Conservation (phyloP, 192 early-diverging fungal genomes). For the Backusella morwellensis region DNA sequence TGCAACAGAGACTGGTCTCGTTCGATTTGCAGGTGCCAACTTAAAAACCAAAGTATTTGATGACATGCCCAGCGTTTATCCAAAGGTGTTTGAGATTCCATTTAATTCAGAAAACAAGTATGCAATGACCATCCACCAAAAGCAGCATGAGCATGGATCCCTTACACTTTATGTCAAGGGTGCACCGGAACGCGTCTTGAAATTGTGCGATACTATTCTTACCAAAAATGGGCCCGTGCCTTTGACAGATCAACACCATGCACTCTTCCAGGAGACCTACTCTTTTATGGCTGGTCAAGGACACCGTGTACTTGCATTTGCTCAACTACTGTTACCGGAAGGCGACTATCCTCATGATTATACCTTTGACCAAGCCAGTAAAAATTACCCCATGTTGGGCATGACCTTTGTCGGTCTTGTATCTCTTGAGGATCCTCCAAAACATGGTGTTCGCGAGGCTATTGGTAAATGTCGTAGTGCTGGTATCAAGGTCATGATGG, state of each 20-base stretch:
- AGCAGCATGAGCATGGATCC: conserved; percentile 64
- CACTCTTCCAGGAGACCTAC: conserved; percentile 73
- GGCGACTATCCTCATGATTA: conserved; percentile 68
- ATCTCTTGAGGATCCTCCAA: conserved; percentile 95
- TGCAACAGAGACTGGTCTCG: conserved; percentile 91
- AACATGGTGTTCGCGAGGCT: conserved; percentile 96
- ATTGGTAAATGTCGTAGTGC: conserved; percentile 90
- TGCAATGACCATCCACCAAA: conserved; percentile 87
- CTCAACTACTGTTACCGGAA: conserved; percentile 69
- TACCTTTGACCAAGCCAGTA: conserved; percentile 74
- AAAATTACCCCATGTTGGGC: conserved; percentile 67
- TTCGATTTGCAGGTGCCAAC: conserved; percentile 75
- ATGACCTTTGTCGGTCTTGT: conserved; percentile 85
- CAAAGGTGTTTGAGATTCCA: conserved; percentile 93
- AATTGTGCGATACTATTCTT: conserved; percentile 77
- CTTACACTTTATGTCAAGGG: conserved; percentile 90
- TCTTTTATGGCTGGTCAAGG: conserved; percentile 89
- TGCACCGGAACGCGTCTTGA: conserved; percentile 91
- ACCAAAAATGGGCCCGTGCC: conserved; percentile 51
- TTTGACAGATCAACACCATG: conserved; percentile 66
- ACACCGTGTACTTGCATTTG: conserved; percentile 94
- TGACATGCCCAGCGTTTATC: conserved; percentile 58
- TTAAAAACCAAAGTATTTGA: conserved; percentile 68
- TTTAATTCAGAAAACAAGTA: conserved; percentile 98
- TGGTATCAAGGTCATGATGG: conserved; percentile 97